Evolutionary conservation across 495 filamentous ascomycete species (phyloP), one percentile per base, ranked within the genome.

Genomic region (Hypomontagnella submonticulosa): DNA sequence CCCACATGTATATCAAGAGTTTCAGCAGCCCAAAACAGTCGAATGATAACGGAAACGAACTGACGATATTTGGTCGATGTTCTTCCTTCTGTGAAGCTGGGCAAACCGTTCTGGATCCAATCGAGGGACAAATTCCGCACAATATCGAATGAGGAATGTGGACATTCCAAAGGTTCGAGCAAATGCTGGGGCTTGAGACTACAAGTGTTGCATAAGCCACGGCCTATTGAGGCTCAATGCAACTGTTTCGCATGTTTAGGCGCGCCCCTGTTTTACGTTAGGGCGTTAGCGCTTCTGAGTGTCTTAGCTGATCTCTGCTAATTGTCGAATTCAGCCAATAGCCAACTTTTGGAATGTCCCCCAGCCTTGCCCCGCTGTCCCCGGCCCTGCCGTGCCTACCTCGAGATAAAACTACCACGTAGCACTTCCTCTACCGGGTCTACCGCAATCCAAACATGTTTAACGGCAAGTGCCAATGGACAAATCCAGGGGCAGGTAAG

Each of bases 131-230:
- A n/a, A n/a, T n/a, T n/a, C n/a, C n/a, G n/a, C 46, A 19, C 18
- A 5, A 30, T 57, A 44, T 57, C 23, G 23, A 16, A 51, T 33
- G 33, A 36, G 44, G 46, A 58, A 50, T 19, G 30, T 41, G 40
- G 37, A 20, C 61, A 64, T 64, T 57, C 61, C 61, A 57, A 13
- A 23, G 34, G 36, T 37, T 61, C 50, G 60, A 64, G 37, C 51
- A 18, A 56, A 40, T 42, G 33, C 33, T 52, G 34, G 41, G 49
- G 49, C 48, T 49, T 48, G 59, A 68, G 59, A 68, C 65, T 52
- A n/a, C 43, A 63, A 63, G 41, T 63, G 65, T 68, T 63, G 55
- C 59, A 68, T 68, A 51, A 68, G 65, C 59, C 59, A 63, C 65
- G 23, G 43, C 43, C 57, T 27, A 50, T 61, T 69, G 60, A 63